Evolutionary conservation across 768 basidiomycete species (phyloP), one percentile per base, ranked within the genome.

Genomic region (Trichaptum fuscoviolaceum): DNA sequence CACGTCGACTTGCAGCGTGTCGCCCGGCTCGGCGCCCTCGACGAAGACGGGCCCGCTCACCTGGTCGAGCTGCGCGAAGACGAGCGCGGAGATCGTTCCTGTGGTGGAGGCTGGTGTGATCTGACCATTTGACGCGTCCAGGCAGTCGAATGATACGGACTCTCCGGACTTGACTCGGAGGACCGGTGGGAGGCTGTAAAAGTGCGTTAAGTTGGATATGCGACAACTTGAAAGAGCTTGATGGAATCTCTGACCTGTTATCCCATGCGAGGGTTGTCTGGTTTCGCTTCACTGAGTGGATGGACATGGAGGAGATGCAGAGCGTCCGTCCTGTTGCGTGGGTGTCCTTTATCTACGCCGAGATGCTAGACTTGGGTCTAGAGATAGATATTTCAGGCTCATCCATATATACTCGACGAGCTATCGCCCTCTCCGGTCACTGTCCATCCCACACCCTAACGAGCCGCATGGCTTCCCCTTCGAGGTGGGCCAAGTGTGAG

Each of bases 101-200:
- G 73, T 67, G 20, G 79, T 82, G 7, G 84, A 83, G 5, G 76
- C 66, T 25, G 80, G 71, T 0, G 79, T 82, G 66, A 88, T 77
- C 73, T 88, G 85, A 0, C 85, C 85, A 68, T 87, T 87, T 27
- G 86, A 86, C 2, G 82, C 86, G 71, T 88, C 86, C n/a, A 86
- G 78, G 68, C 86, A 88, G 71, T 86, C 84, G 70, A 87, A 86
- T 25, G 79, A 78, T 66, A 88, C 77, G 4, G 78, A 82, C 3
- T 84, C 82, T 17, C 86, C 87, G 1, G 86, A 87, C 58, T 79
- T 67, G 63, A 88, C 72, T 12, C 72, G 80, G 34, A 85, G 68
- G 20, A 79, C 79, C 0, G 87, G 87, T 17, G 80, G 77, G 57
- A 88, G 85, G 68, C 86, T 87, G 58, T 0, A 24, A 2, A 24